Evolutionary conservation across 2,329 filamentous ascomycete species (phyloP).

Genomic region (Cordyceps tenuipes): DNA sequence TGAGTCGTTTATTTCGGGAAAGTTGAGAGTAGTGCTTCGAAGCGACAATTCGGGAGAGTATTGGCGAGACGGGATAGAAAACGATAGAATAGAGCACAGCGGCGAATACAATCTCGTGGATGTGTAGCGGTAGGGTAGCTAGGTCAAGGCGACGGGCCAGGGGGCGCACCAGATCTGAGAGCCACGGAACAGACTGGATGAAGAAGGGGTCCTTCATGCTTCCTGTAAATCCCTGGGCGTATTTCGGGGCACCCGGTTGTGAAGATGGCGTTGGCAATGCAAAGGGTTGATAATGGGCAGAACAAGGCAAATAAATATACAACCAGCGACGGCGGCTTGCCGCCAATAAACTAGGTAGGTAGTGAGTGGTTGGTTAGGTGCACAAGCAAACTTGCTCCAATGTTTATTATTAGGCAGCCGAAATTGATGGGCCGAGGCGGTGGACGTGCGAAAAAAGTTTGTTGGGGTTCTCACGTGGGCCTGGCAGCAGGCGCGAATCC

Average conservation of each 20-base stretch:
- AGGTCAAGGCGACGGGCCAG: constrained; percentile 54
- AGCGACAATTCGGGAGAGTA: constrained; percentile 53
- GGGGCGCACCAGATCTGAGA: constrained; percentile 50
- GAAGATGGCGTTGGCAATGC: background rate
- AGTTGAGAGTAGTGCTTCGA: constrained; percentile 58
- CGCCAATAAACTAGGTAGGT: too few species aligned
- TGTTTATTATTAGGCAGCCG: background rate
- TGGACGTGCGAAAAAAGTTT: constrained; percentile 7
- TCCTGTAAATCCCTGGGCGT: background rate
- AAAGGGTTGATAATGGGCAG: background rate
- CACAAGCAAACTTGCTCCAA: background rate
- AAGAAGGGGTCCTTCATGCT: constrained; percentile 69
- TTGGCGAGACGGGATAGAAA: constrained; percentile 58
- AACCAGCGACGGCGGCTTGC: background rate
- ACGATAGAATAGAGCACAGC: constrained; percentile 61
- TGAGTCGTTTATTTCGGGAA: constrained; percentile 54
- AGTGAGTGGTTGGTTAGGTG: background rate
- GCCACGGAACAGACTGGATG: constrained; percentile 50
- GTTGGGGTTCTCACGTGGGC: constrained; percentile 13
- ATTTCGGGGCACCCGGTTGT: background rate
- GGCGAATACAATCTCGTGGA: constrained; percentile 65
- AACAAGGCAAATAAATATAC: background rate
- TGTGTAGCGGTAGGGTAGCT: constrained; percentile 62
- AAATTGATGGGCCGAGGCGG: constrained; percentile 13
- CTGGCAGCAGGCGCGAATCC: background rate